Evolutionary conservation across 2,329 filamentous ascomycete genomes (phyloP).

Genomic region (Alternaria dauci): DNA sequence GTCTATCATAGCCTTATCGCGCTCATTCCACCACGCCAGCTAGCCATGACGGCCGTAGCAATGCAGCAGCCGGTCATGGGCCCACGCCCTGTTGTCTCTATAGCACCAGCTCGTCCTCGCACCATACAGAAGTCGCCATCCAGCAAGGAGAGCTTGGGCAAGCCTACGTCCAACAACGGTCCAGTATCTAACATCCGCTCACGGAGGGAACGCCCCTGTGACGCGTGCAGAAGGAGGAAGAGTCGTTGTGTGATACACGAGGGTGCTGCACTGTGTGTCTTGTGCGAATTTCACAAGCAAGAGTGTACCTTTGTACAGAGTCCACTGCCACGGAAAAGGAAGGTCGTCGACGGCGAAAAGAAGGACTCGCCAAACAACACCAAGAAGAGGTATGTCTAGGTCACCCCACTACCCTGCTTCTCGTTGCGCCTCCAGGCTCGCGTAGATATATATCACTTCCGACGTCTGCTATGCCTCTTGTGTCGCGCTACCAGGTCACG

Average conservation of each 20-base stretch:
- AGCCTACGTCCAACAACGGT: conserved; percentile 46
- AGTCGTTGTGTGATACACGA: conserved; percentile 82
- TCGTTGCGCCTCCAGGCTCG: conserved; percentile 16
- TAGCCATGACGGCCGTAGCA: conserved; percentile 57
- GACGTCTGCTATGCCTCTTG: conserved; percentile 14
- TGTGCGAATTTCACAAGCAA: conserved; percentile 79
- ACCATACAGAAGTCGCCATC: conserved; percentile 52
- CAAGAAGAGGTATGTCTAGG: conserved; percentile 72
- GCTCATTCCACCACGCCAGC: conserved; percentile 30
- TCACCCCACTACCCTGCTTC: conserved; percentile 28
- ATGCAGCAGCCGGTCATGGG: conserved; percentile 41
- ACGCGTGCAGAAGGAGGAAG: conserved; percentile 77
- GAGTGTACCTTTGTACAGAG: conserved; percentile 82
- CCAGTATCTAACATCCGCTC: conserved; percentile 51
- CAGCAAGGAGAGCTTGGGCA: conserved; percentile 55
- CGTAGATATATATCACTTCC: conserved; percentile 10
- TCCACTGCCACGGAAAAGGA: conserved; percentile 80
- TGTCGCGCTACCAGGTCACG: conserved; percentile 26
- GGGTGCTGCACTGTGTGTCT: conserved; percentile 73
- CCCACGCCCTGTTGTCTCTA: conserved; percentile 53
- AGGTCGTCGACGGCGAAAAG: conserved; percentile 70
- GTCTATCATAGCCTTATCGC: conserved; percentile 38
- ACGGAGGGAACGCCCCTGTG: conserved; percentile 57
- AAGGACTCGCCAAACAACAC: conserved; percentile 64
- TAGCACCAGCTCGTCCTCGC: conserved; percentile 56